phyloP scores from a whole-genome alignment of 805 yeast species.

The Candida silvatica region DNA sequence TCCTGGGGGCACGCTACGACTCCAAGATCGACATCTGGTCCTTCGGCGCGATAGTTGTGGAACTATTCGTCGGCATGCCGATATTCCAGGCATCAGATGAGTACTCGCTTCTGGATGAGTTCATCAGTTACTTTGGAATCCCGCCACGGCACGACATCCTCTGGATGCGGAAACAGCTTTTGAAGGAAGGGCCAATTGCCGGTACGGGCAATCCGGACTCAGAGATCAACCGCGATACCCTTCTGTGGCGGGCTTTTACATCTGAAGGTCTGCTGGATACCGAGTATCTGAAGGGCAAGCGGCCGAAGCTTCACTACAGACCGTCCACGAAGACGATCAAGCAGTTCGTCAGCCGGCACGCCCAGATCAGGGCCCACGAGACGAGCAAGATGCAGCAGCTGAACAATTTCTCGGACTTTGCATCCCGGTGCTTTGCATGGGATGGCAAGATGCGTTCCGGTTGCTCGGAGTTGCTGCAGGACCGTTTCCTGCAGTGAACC shows the following conservation, averaged over 20 bases:
- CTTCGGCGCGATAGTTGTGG: constrained; percentile 86
- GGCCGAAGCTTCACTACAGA: constrained; percentile 12
- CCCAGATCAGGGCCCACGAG: constrained; percentile 5
- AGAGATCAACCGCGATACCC: constrained; percentile 17
- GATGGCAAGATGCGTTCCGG: constrained; percentile 23
- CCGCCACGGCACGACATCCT: constrained; percentile 34
- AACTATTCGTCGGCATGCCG: constrained; percentile 54
- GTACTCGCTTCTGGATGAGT: constrained; percentile 34
- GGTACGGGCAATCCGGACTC: constrained; percentile 1
- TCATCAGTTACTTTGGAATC: constrained; percentile 36
- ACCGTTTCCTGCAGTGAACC: constrained; percentile 1
- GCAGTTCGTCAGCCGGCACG: constrained; percentile 7
- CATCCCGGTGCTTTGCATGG: constrained; percentile 26
- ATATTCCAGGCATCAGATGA: constrained; percentile 43
- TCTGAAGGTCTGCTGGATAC: constrained; percentile 19
- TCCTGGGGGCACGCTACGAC: constrained; percentile 55
- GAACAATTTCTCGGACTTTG: constrained; percentile 17
- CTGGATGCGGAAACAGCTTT: constrained; percentile 30
- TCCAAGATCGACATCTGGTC: constrained; percentile 80
- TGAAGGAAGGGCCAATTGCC: constrained; percentile 26
- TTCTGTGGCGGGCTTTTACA: constrained; percentile 30
- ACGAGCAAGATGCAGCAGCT: not conserved
- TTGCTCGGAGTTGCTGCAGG: not conserved
- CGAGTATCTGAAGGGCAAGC: constrained; percentile 10
- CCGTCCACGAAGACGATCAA: constrained; percentile 12